phyloP scores from a whole-genome alignment of 2,329 filamentous ascomycete genomes.

The Polytolypa hystricis region DNA sequence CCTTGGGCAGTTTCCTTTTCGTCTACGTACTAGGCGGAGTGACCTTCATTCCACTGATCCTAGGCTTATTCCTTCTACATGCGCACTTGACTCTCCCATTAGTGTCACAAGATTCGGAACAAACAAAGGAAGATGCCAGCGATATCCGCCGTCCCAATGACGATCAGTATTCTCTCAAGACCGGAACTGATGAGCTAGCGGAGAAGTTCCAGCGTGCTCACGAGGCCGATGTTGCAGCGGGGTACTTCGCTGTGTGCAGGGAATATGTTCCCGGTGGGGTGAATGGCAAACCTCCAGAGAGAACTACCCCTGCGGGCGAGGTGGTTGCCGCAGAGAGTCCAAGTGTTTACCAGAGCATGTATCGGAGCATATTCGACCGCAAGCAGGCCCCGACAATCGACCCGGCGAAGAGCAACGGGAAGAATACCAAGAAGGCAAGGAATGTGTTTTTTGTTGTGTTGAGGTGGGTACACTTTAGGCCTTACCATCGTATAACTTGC shows the following conservation, averaged over 20 bases:
- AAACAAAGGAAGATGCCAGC: slow-evolving; percentile 4
- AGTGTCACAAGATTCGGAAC: slow-evolving; percentile 1
- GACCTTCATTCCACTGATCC: slow-evolving; percentile 69
- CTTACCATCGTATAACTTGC: neutral
- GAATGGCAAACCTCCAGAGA: slow-evolving; percentile 84
- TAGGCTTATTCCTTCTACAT: slow-evolving; percentile 51
- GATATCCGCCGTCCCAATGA: slow-evolving; percentile 46
- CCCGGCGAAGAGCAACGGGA: slow-evolving; percentile 38
- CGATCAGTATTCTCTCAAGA: slow-evolving; percentile 53
- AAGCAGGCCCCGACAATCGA: slow-evolving; percentile 50
- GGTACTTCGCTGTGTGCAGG: slow-evolving; percentile 89
- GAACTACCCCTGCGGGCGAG: slow-evolving; percentile 67
- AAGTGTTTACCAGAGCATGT: slow-evolving; percentile 97
- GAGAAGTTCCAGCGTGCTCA: slow-evolving; percentile 51
- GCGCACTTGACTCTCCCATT: slow-evolving; percentile 57
- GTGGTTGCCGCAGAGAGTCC: slow-evolving; percentile 70
- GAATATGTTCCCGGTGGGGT: slow-evolving; percentile 87
- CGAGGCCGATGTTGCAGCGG: slow-evolving; percentile 70
- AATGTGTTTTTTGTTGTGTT: slow-evolving; percentile 92
- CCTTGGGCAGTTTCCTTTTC: slow-evolving; percentile 49
- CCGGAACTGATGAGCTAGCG: slow-evolving; percentile 46
- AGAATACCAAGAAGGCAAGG: slow-evolving; percentile 49
- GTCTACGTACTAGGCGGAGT: slow-evolving; percentile 78
- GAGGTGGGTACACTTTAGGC: slow-evolving; percentile 44
- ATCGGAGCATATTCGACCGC: slow-evolving; percentile 86